These are phyloP conservation scores for Coniella vitis DNA, from an alignment of 2,329 filamentous ascomycete genomes.

Conservation along the genomic window DNA sequence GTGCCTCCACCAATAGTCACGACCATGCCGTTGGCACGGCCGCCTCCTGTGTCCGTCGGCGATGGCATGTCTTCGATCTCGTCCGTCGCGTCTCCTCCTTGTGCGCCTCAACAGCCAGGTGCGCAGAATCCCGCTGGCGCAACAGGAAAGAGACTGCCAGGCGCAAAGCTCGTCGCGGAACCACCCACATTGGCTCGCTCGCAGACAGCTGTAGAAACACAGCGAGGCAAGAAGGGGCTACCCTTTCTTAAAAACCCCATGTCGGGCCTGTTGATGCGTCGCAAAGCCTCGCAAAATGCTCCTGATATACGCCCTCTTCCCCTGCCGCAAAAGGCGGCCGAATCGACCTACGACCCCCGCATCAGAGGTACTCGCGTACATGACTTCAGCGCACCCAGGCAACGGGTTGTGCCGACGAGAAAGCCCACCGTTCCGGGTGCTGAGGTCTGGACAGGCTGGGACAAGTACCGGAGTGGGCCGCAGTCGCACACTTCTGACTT, in stretches of 20 bases:
- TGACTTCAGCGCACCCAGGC: slow-evolving; percentile 56
- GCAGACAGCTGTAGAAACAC: slow-evolving; percentile 27
- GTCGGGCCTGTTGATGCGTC: slow-evolving; percentile 50
- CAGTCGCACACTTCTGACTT: background rate
- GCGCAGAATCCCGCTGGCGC: slow-evolving; percentile 26
- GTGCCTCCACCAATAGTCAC: slow-evolving; percentile 31
- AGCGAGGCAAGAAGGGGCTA: slow-evolving; percentile 45
- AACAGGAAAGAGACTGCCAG: slow-evolving; percentile 36
- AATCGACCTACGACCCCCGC: slow-evolving; percentile 52
- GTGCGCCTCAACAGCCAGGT: slow-evolving; percentile 40
- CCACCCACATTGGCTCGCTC: slow-evolving; percentile 26
- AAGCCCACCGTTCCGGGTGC: slow-evolving; percentile 11
- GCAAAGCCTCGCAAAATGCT: slow-evolving; percentile 45
- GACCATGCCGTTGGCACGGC: slow-evolving; percentile 24
- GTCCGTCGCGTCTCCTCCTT: slow-evolving; percentile 32
- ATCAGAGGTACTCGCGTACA: slow-evolving; percentile 59
- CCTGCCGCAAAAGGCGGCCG: slow-evolving; percentile 31
- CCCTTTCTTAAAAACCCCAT: slow-evolving; percentile 55
- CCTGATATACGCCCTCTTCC: slow-evolving; percentile 37
- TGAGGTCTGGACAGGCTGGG: slow-evolving; percentile 10
- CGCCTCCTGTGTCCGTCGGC: slow-evolving; percentile 23
- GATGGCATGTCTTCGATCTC: slow-evolving; percentile 23
- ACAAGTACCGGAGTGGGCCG: slow-evolving; percentile 4
- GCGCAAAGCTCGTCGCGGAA: slow-evolving; percentile 34
- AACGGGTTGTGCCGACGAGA: slow-evolving; percentile 25